Conservation (phyloP, 306 rosid species). For the Pterocarpus santalinus region DNA sequence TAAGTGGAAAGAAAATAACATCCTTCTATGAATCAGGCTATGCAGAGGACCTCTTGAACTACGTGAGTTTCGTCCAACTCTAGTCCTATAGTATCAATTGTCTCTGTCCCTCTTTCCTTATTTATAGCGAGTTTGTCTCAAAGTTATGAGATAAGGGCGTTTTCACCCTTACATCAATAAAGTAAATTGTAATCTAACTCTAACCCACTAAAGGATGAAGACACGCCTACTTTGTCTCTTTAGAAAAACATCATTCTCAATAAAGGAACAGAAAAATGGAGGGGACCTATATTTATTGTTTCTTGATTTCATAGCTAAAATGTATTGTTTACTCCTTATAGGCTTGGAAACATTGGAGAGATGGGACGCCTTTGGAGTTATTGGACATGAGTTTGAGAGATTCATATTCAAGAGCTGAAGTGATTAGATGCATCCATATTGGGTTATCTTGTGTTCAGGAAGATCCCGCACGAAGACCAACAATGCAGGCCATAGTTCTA, state of each 20-base stretch:
- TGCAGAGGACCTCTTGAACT: conserved; percentile 44
- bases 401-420: conserved; percentile 52
- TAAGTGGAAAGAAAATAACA: conserved; percentile 49
- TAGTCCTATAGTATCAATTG: not conserved
- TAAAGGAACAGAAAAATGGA: not conserved
- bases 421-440: conserved; percentile 62
- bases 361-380: conserved; percentile 48
- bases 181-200: no score
- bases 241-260: not conserved
- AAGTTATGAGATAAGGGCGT: no score
- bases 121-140: no score
- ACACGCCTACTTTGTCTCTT: no score
- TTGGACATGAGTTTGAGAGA: conserved; percentile 51
- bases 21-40: conserved; percentile 43
- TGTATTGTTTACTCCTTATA: conserved; percentile 8
- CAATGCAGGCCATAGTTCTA: conserved; percentile 58
- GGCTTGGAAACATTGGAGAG: conserved; percentile 67
- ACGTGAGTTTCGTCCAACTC: conserved; percentile 42
- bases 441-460: conserved; percentile 68
- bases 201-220: no score
- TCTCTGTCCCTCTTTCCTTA: not conserved
- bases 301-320: not conserved
- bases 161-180: no score
- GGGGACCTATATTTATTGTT: not conserved
- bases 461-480: conserved; percentile 57